Conservation (phyloP, 164 flowering plant genomes). For the Echeveria elegans region DNA sequence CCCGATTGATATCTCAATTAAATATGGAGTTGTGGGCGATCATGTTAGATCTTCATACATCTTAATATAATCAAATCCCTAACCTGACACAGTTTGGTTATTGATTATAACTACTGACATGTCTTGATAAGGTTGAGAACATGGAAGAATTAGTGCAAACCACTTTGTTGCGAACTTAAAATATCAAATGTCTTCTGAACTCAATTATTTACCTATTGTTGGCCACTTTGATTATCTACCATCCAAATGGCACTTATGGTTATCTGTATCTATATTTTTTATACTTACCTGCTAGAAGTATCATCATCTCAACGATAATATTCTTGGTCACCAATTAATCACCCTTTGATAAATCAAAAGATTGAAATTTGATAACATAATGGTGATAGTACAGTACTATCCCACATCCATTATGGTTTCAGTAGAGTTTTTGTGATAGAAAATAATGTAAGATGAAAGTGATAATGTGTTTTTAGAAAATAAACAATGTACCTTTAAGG, state of each 20-base stretch:
- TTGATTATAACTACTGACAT: background rate
- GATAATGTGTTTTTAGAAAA: too few species aligned
- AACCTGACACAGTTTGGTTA: background rate
- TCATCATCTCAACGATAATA: background rate
- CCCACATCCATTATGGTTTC: too few species aligned
- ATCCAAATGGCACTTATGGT: background rate
- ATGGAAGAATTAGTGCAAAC: background rate
- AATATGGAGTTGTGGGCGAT: slow-evolving; percentile 4
- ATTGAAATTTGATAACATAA: too few species aligned
- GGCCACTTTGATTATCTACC: background rate
- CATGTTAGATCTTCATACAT: background rate
- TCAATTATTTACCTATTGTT: too few species aligned
- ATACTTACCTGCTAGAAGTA: background rate
- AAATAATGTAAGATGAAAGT: too few species aligned
- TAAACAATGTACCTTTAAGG: too few species aligned
- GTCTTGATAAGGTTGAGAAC: background rate
- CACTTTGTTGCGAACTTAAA: too few species aligned
- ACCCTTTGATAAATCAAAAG: too few species aligned
- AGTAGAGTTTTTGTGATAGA: too few species aligned
- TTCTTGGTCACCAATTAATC: background rate
- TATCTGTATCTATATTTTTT: background rate
- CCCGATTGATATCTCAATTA: background rate
- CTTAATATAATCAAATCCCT: background rate
- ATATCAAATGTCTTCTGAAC: too few species aligned
- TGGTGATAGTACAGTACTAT: too few species aligned